phyloP scores from a whole-genome alignment of 2,329 filamentous ascomycete species.

The Penicillium brasilianum region DNA sequence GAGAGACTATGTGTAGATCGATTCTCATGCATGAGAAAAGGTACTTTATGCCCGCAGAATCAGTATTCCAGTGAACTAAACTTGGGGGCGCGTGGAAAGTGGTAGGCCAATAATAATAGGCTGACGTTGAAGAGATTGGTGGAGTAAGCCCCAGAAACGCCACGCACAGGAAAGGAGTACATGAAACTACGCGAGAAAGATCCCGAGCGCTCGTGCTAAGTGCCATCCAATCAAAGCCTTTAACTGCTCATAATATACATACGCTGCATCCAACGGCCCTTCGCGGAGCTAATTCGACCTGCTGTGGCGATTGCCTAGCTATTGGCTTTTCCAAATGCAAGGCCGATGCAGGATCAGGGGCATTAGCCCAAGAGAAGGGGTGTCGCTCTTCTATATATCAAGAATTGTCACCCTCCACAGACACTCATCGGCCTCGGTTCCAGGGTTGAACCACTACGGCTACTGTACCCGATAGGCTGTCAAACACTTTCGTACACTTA shows the following conservation, averaged over 20 bases:
- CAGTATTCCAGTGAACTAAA: neutral
- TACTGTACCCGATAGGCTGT: too few relatives aligned
- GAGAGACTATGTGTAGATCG: conserved; percentile 1
- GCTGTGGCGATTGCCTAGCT: neutral
- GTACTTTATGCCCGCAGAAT: neutral
- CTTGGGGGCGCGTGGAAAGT: neutral
- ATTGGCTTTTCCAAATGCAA: neutral
- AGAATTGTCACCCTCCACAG: too few relatives aligned
- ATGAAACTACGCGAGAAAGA: conserved; percentile 1
- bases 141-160: neutral
- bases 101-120: neutral
- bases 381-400: neutral
- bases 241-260: neutral
- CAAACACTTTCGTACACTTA: too few relatives aligned
- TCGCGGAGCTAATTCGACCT: neutral
- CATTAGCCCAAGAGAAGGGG: neutral
- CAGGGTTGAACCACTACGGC: too few relatives aligned
- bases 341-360: too few relatives aligned
- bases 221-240: neutral
- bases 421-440: too few relatives aligned
- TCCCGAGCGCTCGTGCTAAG: neutral
- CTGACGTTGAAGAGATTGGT: neutral
- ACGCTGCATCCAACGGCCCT: neutral
- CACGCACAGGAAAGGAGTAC: neutral
- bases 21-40: neutral